Percentiles rank a stretch among this genome's conserved stretches.
Evolutionary conservation across 306 rosid species (phyloP).

Genomic region (Psophocarpus tetragonolobus): DNA sequence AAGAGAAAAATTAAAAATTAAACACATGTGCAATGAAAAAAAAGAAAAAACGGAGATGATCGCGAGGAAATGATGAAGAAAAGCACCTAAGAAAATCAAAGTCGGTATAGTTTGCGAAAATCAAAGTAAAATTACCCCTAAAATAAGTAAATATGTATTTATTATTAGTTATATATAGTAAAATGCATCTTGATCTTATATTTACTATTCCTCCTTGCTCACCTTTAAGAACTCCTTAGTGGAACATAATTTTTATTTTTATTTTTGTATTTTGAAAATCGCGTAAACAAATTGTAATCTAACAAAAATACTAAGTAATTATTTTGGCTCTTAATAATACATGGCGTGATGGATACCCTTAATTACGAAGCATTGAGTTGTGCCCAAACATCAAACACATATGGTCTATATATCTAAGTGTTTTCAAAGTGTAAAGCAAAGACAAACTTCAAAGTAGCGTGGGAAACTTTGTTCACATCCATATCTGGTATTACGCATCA

Average conservation of each 20-base stretch:
- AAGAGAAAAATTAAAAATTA: neutral
- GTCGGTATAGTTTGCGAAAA: too few relatives aligned
- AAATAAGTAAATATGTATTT: too few relatives aligned
- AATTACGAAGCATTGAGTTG: neutral
- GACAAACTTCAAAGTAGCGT: neutral
- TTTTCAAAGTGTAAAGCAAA: neutral
- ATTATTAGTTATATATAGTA: too few relatives aligned
- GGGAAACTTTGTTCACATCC: neutral
- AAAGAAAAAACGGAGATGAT: neutral
- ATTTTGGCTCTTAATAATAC: neutral
- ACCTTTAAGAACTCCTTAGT: neutral
- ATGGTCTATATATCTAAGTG: neutral
- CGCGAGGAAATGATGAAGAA: neutral
- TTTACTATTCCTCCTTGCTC: neutral
- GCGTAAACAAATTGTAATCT: neutral
- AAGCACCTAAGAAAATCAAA: neutral
- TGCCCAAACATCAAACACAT: neutral
- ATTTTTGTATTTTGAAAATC: neutral
- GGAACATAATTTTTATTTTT: neutral
- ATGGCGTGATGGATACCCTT: too few relatives aligned
- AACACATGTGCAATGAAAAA: too few relatives aligned
- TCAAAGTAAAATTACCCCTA: too few relatives aligned
- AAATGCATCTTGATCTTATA: too few relatives aligned
- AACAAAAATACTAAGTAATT: neutral
- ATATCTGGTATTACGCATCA: neutral